A percentile compares a stretch with the other conserved stretches of the same genome.
These are phyloP conservation scores for Dispira simplex DNA, from an alignment of 192 early-diverging fungal genomes.

Conservation along the genomic window DNA sequence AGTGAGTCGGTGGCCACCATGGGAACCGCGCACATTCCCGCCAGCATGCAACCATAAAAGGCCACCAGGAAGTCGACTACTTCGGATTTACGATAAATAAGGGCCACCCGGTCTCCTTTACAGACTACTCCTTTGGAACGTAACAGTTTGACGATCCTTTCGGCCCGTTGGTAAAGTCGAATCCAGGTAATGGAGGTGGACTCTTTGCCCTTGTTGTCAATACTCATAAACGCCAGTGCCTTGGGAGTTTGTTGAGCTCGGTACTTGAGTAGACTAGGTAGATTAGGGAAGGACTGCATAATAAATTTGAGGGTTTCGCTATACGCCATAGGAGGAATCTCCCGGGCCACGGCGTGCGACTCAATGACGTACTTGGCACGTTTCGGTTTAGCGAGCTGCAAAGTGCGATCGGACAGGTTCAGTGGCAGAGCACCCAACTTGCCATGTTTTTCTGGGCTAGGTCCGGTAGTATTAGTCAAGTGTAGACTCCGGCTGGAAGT, in stretches of 20 bases:
- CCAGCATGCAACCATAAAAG: conserved; percentile 66
- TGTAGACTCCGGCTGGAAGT: neutral
- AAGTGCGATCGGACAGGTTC: neutral
- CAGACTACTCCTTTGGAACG: conserved; percentile 37
- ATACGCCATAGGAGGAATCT: conserved; percentile 17
- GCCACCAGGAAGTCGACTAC: conserved; percentile 69
- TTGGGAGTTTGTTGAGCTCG: conserved; percentile 40
- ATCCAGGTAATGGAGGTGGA: conserved; percentile 51
- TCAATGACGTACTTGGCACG: neutral
- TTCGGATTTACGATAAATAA: conserved; percentile 69
- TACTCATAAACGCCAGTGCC: conserved; percentile 40
- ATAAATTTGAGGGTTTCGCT: conserved; percentile 17
- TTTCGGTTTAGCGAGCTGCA: neutral
- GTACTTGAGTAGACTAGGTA: conserved; percentile 50
- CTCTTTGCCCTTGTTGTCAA: conserved; percentile 65
- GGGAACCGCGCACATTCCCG: conserved; percentile 70
- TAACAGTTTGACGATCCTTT: conserved; percentile 52
- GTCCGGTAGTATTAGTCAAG: neutral
- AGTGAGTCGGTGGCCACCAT: conserved; percentile 70
- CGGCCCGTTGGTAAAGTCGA: conserved; percentile 48
- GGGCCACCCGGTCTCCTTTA: conserved; percentile 53
- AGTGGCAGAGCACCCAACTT: neutral
- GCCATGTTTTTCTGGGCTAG: neutral
- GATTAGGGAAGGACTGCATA: conserved; percentile 37
- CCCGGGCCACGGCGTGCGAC: conserved; percentile 13